A percentile compares a stretch with the other conserved stretches of the same genome.
Evolutionary conservation across 2,329 filamentous ascomycete genomes (phyloP).

Genomic region (Alternaria viburni): DNA sequence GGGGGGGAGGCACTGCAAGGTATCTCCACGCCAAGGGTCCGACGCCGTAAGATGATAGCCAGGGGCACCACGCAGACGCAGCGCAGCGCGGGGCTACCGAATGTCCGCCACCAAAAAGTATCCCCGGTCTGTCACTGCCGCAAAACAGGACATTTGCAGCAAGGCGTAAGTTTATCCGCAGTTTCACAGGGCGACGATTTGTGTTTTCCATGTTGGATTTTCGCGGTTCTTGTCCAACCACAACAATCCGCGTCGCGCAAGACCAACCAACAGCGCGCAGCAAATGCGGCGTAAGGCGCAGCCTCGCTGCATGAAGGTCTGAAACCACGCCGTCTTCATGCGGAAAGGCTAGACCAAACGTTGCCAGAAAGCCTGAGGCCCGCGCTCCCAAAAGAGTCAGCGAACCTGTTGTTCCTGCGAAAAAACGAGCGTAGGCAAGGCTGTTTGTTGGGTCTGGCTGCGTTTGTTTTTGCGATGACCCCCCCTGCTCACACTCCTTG

Average conservation of each 20-base stretch:
- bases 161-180: slow-evolving; percentile 14
- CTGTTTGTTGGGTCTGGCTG: slow-evolving; percentile 27
- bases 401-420: slow-evolving; percentile 17
- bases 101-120: slow-evolving; percentile 19
- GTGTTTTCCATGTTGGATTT: slow-evolving; percentile 2
- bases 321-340: slow-evolving; percentile 29
- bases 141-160: slow-evolving; percentile 12
- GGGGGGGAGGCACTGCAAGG: slow-evolving; percentile 16
- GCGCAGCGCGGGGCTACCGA: slow-evolving; percentile 19
- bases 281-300: slow-evolving; percentile 6
- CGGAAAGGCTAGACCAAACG: slow-evolving; percentile 12
- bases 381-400: slow-evolving; percentile 16
- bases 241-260: background rate
- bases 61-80: slow-evolving; percentile 12
- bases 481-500: slow-evolving; percentile 25
- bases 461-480: slow-evolving; percentile 23
- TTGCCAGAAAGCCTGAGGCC: background rate
- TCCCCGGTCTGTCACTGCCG: slow-evolving; percentile 6
- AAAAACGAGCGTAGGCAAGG: slow-evolving; percentile 29
- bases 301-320: slow-evolving; percentile 14
- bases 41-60: slow-evolving; percentile 12
- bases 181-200: slow-evolving; percentile 12
- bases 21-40: slow-evolving; percentile 21
- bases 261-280: slow-evolving; percentile 10
- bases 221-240: slow-evolving; percentile 16